Evolutionary conservation across 805 yeast genomes (phyloP).

Genomic region (Wickerhamomyces chaumierensis): DNA sequence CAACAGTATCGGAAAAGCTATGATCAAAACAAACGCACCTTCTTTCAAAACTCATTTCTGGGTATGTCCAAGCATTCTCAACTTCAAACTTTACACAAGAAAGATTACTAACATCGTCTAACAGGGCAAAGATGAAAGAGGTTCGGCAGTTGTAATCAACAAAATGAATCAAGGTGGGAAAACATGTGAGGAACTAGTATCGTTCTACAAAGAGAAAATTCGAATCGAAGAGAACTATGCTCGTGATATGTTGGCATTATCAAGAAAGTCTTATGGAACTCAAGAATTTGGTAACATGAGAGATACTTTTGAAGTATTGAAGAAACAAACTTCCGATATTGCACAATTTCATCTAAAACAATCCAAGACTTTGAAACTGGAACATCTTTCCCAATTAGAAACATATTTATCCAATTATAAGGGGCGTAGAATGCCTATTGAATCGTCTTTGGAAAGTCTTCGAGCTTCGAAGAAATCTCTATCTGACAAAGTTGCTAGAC

Average conservation of each 20-base stretch:
- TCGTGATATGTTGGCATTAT: slow-evolving; percentile 38
- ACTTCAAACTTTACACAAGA: not conserved
- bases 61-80: not conserved
- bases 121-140: slow-evolving; percentile 51
- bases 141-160: slow-evolving; percentile 41
- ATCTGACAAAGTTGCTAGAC: slow-evolving; percentile 23
- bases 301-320: slow-evolving; percentile 46
- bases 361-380: slow-evolving; percentile 36
- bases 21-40: not conserved
- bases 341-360: slow-evolving; percentile 43
- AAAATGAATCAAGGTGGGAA: slow-evolving; percentile 49
- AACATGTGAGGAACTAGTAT: slow-evolving; percentile 40
- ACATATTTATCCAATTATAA: slow-evolving; percentile 40
- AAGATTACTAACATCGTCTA: not conserved
- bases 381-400: slow-evolving; percentile 40
- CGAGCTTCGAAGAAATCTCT: slow-evolving; percentile 32
- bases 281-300: slow-evolving; percentile 50
- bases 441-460: slow-evolving; percentile 45
- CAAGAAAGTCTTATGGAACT: slow-evolving; percentile 40
- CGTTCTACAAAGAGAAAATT: slow-evolving; percentile 42
- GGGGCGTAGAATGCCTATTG: slow-evolving; percentile 44
- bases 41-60: not conserved
- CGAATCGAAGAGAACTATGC: slow-evolving; percentile 68
- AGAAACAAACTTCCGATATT: slow-evolving; percentile 47
- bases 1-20: no score